Conservation (phyloP, 108 stramenopile genomes). For the Pseudonitzschia multiseries region DNA sequence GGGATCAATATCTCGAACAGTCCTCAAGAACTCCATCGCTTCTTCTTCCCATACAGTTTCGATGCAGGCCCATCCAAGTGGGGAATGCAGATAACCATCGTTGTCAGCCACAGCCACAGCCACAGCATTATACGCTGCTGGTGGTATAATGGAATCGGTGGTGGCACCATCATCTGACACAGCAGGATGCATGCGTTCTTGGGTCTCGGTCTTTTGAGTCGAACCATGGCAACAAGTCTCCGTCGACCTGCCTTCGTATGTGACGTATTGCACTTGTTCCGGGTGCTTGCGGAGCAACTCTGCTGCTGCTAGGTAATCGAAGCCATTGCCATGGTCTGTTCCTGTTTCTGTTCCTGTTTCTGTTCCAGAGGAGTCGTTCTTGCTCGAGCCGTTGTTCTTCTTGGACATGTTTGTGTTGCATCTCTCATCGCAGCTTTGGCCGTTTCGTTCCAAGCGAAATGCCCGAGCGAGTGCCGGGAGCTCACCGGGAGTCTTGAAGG, state of each 20-base stretch:
- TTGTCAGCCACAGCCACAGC: no score
- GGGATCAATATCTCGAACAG: slow-evolving; percentile 1
- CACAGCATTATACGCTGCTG: no score
- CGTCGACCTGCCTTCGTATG: neutral
- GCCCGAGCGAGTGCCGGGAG: neutral
- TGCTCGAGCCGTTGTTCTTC: neutral
- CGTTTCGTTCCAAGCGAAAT: neutral
- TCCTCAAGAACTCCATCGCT: slow-evolving; percentile 1
- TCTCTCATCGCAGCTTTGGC: neutral
- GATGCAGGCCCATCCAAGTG: neutral
- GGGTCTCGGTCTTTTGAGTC: no score
- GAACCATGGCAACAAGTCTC: neutral
- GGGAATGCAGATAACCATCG: neutral
- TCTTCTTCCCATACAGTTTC: neutral
- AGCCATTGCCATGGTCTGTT: neutral
- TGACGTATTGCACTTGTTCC: slow-evolving; percentile 1
- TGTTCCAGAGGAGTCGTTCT: neutral
- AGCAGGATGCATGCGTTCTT: no score
- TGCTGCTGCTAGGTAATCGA: neutral
- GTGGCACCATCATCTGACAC: no score
- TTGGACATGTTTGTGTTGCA: neutral
- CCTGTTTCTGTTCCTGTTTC: no score
- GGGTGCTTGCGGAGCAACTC: neutral
- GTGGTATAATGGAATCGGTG: no score
- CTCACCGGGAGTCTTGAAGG: neutral